phyloP scores from a whole-genome alignment of 2,329 filamentous ascomycete genomes.

The Sordariomycetes sp. region DNA sequence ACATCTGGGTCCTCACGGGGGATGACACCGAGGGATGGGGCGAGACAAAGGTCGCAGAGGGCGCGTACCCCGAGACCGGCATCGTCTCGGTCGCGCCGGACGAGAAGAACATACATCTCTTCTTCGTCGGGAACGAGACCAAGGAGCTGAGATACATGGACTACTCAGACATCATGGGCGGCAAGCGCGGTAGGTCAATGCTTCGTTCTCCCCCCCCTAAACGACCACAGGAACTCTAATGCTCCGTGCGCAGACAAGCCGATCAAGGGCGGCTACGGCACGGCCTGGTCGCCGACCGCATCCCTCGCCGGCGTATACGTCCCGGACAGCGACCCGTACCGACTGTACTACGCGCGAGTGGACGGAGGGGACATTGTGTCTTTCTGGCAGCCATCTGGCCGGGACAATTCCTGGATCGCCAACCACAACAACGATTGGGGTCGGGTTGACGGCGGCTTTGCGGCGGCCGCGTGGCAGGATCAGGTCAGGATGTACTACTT shows the following conservation, averaged over 20 bases:
- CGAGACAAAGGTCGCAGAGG: constrained; percentile 3
- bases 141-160: constrained; percentile 4
- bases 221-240: not conserved
- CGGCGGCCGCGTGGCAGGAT: constrained; percentile 8
- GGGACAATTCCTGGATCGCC: constrained; percentile 2
- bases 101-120: constrained; percentile 5
- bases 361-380: constrained; percentile 7
- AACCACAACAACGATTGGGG: constrained; percentile 7
- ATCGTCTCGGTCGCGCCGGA: constrained; percentile 7
- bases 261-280: constrained; percentile 1
- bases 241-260: not conserved
- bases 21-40: not conserved
- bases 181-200: constrained; percentile 3
- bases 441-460: constrained; percentile 7
- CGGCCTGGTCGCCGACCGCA: constrained; percentile 7
- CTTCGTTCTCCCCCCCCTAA: constrained; percentile 1
- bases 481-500: constrained; percentile 10
- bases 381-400: constrained; percentile 3
- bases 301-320: constrained; percentile 8
- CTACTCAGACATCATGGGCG: constrained; percentile 6
- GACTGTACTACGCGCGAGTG: constrained; percentile 9
- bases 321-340: constrained; percentile 5
- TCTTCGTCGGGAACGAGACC: constrained; percentile 8
- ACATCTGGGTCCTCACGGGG: constrained; percentile 7
- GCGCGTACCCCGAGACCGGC: constrained; percentile 5